These are phyloP conservation scores for Ascochyta koolunga DNA, from an alignment of 2,329 filamentous ascomycete genomes.

Conservation along the genomic window DNA sequence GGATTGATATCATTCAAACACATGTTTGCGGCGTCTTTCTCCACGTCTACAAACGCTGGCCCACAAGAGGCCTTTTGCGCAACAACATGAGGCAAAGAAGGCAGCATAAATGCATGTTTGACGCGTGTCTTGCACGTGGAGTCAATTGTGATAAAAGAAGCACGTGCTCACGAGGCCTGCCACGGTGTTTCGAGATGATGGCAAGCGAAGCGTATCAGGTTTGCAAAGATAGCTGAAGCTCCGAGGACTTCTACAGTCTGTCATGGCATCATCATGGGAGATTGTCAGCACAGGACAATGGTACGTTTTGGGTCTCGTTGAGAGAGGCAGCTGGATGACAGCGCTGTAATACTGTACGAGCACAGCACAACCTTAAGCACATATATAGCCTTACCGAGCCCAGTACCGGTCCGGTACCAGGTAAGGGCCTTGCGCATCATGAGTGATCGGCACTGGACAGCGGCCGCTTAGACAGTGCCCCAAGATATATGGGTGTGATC, in stretches of 20 bases:
- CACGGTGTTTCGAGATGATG: background rate
- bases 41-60: background rate
- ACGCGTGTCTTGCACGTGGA: background rate
- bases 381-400: background rate
- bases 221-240: background rate
- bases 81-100: background rate
- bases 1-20: background rate
- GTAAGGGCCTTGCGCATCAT: slow-evolving; percentile 1
- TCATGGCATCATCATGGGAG: background rate
- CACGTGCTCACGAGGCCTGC: background rate
- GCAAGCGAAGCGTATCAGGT: background rate
- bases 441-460: slow-evolving; percentile 3
- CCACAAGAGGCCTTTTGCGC: background rate
- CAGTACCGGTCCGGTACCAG: background rate
- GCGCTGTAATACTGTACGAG: background rate
- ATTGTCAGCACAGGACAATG: background rate
- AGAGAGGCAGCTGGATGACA: background rate
- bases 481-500: slow-evolving; percentile 2
- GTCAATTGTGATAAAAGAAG: background rate
- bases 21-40: background rate
- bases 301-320: background rate
- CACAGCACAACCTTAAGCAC: no score
- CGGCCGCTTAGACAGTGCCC: slow-evolving; percentile 8
- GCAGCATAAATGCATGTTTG: background rate
- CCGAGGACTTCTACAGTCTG: background rate